Percentiles rank a stretch among this genome's conserved stretches.
phyloP scores from a whole-genome alignment of 805 yeast species.

The Metschnikowia lunata region DNA sequence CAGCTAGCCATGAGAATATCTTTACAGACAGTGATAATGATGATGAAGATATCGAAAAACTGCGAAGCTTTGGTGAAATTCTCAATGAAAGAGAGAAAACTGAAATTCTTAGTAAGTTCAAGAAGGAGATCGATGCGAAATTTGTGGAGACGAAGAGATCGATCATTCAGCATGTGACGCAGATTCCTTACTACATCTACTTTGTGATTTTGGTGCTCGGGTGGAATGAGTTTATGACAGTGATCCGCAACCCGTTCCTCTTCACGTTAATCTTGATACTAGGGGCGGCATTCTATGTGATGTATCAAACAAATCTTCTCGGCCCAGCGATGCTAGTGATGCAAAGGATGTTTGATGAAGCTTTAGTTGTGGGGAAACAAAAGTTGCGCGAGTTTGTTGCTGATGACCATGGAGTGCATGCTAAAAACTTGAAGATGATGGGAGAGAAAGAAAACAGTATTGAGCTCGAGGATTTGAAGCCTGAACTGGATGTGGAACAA shows the following conservation, averaged over 20 bases:
- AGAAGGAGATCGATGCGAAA: constrained; percentile 71
- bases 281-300: constrained; percentile 59
- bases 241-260: constrained; percentile 80
- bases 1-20: constrained; percentile 17
- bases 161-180: constrained; percentile 67
- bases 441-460: constrained; percentile 12
- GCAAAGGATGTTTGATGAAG: constrained; percentile 54
- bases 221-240: constrained; percentile 92
- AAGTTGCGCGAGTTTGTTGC: constrained; percentile 55
- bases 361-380: constrained; percentile 52
- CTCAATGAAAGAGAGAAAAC: constrained; percentile 55
- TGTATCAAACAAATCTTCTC: constrained; percentile 68
- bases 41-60: constrained; percentile 9
- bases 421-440: constrained; percentile 15
- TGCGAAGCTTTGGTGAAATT: constrained; percentile 51
- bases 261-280: constrained; percentile 56
- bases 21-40: constrained; percentile 15
- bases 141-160: constrained; percentile 88
- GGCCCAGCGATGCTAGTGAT: constrained; percentile 66
- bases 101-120: constrained; percentile 54
- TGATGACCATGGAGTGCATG: constrained; percentile 42
- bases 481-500: neutral
- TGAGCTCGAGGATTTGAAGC: constrained; percentile 18
- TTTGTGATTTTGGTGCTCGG: constrained; percentile 71
- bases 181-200: constrained; percentile 82